Evolutionary conservation across 2,329 filamentous ascomycete genomes (phyloP).

Genomic region (Colletotrichum tanaceti): DNA sequence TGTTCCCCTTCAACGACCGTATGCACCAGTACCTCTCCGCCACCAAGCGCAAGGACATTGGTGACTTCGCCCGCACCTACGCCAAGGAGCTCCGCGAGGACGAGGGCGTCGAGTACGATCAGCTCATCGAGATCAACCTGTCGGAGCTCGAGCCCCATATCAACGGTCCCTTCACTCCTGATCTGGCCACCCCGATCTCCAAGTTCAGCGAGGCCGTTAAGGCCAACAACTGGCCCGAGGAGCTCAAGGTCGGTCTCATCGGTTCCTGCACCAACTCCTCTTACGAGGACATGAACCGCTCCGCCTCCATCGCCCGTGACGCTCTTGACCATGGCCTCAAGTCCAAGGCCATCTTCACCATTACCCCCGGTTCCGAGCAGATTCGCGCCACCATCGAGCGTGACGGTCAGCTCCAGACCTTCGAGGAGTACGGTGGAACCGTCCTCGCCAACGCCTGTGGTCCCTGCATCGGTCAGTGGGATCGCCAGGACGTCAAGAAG

Average conservation of each 20-base stretch:
- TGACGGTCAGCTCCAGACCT: conserved; percentile 91
- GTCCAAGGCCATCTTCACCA: conserved; percentile 91
- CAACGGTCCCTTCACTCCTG: conserved; percentile 98
- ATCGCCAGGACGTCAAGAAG: conserved; percentile 93
- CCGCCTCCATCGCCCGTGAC: conserved; percentile 89
- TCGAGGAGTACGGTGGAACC: conserved; percentile 95
- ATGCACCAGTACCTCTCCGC: conserved; percentile 96
- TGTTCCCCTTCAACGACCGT: conserved; percentile 98
- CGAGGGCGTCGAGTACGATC: conserved; percentile 92
- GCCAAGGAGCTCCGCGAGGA: conserved; percentile 88
- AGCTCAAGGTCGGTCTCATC: conserved; percentile 96
- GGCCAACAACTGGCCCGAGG: conserved; percentile 94
- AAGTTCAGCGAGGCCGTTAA: conserved; percentile 96
- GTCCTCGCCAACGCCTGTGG: conserved; percentile 96
- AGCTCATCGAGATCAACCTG: conserved; percentile 96
- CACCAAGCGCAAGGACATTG: conserved; percentile 91
- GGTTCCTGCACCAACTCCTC: conserved; percentile 97
- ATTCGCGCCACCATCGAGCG: conserved; percentile 92
- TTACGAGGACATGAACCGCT: conserved; percentile 91
- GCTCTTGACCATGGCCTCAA: conserved; percentile 93
- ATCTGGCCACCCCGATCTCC: conserved; percentile 96
- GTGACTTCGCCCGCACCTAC: conserved; percentile 87
- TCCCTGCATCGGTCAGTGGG: conserved; percentile 95
- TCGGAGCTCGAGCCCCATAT: conserved; percentile 96
- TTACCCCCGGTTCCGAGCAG: conserved; percentile 97